These are phyloP conservation scores for Cenchrus fungigraminus DNA, from an alignment of 176 grass and related monocot species.

Conservation along the genomic window DNA sequence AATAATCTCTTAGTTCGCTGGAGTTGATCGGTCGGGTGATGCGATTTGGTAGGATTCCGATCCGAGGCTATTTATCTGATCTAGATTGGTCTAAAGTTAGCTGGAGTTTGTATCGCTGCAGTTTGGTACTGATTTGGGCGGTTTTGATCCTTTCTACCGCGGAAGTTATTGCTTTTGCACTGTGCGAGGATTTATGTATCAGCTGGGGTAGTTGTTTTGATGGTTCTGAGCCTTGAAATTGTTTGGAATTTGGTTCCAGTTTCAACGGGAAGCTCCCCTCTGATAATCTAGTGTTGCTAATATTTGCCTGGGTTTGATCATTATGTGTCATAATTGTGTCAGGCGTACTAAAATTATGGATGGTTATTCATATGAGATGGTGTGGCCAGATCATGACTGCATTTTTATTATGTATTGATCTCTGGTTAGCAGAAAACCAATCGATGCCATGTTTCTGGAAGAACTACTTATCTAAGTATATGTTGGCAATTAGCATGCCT, in stretches of 20 bases:
- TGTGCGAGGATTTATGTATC: neutral
- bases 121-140: slow-evolving; percentile 12
- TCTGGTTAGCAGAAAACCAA: neutral
- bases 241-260: neutral
- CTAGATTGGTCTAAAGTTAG: neutral
- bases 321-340: neutral
- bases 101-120: neutral
- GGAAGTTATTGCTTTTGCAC: neutral
- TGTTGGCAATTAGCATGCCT: neutral
- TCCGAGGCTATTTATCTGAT: neutral
- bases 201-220: neutral
- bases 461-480: neutral
- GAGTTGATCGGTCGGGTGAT: neutral
- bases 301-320: neutral
- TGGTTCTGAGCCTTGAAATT: neutral
- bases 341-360: neutral
- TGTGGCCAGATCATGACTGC: neutral
- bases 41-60: neutral
- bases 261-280: neutral
- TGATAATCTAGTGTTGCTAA: neutral
- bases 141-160: slow-evolving; percentile 6
- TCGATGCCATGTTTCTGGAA: neutral
- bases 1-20: neutral
- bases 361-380: neutral
- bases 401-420: neutral